phyloP scores from a whole-genome alignment of 2,329 filamentous ascomycete species.

The Stylonectria norvegica region DNA sequence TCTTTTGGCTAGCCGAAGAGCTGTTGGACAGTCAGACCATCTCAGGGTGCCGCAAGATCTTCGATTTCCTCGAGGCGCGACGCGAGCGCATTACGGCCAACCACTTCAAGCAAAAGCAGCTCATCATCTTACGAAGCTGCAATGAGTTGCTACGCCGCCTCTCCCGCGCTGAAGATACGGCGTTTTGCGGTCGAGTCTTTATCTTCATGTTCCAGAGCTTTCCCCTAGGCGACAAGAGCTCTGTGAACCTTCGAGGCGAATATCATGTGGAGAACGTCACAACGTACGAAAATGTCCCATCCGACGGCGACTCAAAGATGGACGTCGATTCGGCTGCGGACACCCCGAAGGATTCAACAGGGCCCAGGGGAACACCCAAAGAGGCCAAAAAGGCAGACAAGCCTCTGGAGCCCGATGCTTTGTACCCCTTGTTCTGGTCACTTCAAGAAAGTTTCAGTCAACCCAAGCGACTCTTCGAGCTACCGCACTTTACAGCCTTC shows the following conservation, averaged over 20 bases:
- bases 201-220: slow-evolving; percentile 99
- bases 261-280: slow-evolving; percentile 96
- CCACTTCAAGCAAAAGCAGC: slow-evolving; percentile 76
- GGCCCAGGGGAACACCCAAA: slow-evolving; percentile 35
- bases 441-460: slow-evolving; percentile 90
- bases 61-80: slow-evolving; percentile 92
- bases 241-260: slow-evolving; percentile 92
- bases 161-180: slow-evolving; percentile 93
- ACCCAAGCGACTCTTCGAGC: slow-evolving; percentile 76
- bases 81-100: slow-evolving; percentile 81
- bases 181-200: slow-evolving; percentile 95
- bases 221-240: slow-evolving; percentile 92
- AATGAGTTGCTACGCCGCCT: slow-evolving; percentile 91
- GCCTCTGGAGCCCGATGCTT: slow-evolving; percentile 60
- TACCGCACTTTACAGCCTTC: slow-evolving; percentile 72
- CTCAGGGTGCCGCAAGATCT: slow-evolving; percentile 82
- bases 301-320: slow-evolving; percentile 45
- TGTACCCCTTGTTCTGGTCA: slow-evolving; percentile 94
- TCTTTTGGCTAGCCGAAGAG: slow-evolving; percentile 91
- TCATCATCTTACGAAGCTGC: slow-evolving; percentile 88
- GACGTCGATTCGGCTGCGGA: slow-evolving; percentile 58
- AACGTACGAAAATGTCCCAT: slow-evolving; percentile 58
- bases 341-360: slow-evolving; percentile 31
- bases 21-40: slow-evolving; percentile 95
- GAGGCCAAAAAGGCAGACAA: slow-evolving; percentile 36